Conservation (phyloP, 495 filamentous ascomycete genomes). For the Penicillium desertorum region DNA sequence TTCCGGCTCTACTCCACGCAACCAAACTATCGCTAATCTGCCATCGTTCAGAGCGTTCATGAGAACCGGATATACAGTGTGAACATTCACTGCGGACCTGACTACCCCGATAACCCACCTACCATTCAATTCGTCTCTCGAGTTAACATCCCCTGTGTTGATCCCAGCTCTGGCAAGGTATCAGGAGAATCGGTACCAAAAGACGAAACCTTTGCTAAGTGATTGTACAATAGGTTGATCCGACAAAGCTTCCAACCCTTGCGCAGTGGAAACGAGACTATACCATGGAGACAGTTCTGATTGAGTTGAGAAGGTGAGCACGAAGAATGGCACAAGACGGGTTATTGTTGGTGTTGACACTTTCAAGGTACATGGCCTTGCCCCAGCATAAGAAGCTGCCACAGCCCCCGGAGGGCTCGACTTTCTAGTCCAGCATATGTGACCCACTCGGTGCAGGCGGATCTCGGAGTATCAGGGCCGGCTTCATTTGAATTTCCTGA, state of each 20-base stretch:
- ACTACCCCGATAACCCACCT: conserved; percentile 87
- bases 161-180: conserved; percentile 72
- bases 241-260: conserved; percentile 75
- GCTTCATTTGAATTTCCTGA: conserved; percentile 30
- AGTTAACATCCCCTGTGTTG: conserved; percentile 94
- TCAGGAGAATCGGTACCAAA: not conserved
- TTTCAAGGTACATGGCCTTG: conserved; percentile 85
- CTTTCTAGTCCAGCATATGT: conserved; percentile 48
- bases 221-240: conserved; percentile 65
- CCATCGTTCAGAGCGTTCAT: conserved; percentile 71
- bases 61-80: conserved; percentile 98
- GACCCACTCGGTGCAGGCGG: conserved; percentile 19
- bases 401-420: conserved; percentile 87
- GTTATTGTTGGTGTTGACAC: conserved; percentile 7
- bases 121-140: conserved; percentile 86
- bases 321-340: not conserved
- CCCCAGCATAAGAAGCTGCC: conserved; percentile 91
- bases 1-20: conserved; percentile 6
- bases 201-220: conserved; percentile 1
- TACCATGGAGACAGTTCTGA: conserved; percentile 91
- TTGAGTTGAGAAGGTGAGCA: conserved; percentile 75
- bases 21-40: conserved; percentile 16
- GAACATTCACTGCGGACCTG: conserved; percentile 90
- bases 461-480: conserved; percentile 38
- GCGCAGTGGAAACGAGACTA: conserved; percentile 84